These are phyloP conservation scores for Saccharomyces hybrid DNA, from an alignment of 1,139 yeast genomes.

Conservation along the genomic window DNA sequence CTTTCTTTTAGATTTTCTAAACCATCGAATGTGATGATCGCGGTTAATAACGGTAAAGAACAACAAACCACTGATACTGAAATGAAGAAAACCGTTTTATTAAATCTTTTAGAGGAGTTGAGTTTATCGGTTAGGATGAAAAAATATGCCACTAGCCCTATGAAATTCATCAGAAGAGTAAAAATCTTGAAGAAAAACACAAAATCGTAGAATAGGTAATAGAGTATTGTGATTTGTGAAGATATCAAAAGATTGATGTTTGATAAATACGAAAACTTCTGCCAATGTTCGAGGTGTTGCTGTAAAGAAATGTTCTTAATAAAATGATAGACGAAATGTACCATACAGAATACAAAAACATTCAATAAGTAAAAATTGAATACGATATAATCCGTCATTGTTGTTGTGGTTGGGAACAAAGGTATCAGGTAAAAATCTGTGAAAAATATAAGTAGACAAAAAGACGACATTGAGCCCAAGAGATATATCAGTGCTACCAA, in stretches of 20 bases:
- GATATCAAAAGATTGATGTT: constrained; percentile 8
- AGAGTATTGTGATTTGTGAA: constrained; percentile 31
- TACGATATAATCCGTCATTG: constrained; percentile 18
- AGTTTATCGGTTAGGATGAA: neutral
- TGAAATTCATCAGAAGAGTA: constrained; percentile 1
- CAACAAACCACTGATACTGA: neutral
- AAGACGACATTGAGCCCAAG: constrained; percentile 3
- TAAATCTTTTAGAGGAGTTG: neutral
- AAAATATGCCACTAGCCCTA: neutral
- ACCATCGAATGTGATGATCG: neutral
- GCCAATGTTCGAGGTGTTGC: constrained; percentile 9
- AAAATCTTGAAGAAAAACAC: constrained; percentile 40
- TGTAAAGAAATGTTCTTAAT: constrained; percentile 10
- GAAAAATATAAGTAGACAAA: constrained; percentile 10
- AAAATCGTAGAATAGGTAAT: constrained; percentile 58
- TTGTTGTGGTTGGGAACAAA: constrained; percentile 10
- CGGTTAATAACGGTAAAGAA: neutral
- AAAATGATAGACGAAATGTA: constrained; percentile 8
- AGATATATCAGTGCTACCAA: neutral
- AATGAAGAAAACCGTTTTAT: neutral
- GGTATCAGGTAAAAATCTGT: constrained; percentile 14
- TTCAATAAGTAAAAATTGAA: constrained; percentile 13
- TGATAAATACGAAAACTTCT: constrained; percentile 9
- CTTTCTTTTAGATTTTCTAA: neutral
- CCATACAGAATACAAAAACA: constrained; percentile 9